Evolutionary conservation across 352 stramenopile genomes (phyloP), one percentile per base, ranked within the genome.

Genomic region (Phytophthora pseudosyringae): DNA sequence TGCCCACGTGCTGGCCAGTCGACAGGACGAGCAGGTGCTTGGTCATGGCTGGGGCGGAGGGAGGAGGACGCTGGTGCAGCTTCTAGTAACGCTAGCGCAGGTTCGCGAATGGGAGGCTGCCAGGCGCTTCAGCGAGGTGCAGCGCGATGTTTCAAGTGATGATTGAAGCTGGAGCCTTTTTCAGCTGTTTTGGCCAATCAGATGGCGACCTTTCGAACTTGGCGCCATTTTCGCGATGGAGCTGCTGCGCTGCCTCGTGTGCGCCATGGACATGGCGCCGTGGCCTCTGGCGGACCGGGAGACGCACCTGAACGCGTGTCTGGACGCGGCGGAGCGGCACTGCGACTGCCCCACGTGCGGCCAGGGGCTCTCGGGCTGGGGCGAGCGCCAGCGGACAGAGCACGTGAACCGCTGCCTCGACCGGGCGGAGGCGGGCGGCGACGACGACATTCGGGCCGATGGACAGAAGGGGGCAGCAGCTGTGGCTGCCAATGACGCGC

Each of bases 1-100:
- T 99, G 52, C 97, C 97, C 56, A 99, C 97, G 69, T 99, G 97
- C 70, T 99, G 97, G 29, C 94, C 88, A 13, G 96, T 99, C 9
- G 88, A 95, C 38, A 95, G 76, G 47, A 95, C 75, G 53, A 95
- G 86, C 41, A 95, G 69, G 52, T 95, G 87, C 69, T 86, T 86
- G n/a, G 69, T 77, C 75, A 90, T 89, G 44, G 29, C 39, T 45
- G 29, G 16, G 25, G 15, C 28, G 21, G 11, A 35, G 39, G 43
- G 35, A n/a, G 32, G 48, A 52, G 12, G 31, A 10, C 2, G 31
- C 7, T 26, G 32, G 47, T 15, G 48, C 11, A 28, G 40, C 2
- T 29, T 28, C n/a, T 31, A 13, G 18, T 12, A 6, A 7, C 10
- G n/a, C 38, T 46, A 11, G 33, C 25, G 35, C 9, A n/a, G 47